phyloP scores from a whole-genome alignment of 805 yeast species.

The Schizosaccharomyces cryophilus region DNA sequence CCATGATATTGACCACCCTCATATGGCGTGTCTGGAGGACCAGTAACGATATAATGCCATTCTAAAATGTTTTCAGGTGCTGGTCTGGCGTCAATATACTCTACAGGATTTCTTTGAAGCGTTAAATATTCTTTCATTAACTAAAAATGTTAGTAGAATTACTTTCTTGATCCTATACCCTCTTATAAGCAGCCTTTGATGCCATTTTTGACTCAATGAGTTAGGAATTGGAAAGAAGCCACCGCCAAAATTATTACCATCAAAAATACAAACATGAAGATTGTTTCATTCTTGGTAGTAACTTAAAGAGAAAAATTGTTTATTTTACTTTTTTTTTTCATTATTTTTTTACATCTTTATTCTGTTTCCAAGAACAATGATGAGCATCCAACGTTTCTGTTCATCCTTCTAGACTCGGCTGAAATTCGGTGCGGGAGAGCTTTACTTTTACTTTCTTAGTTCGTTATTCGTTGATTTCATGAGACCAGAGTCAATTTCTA shows the following conservation, averaged over 20 bases:
- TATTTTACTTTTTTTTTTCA: no score
- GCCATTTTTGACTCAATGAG: not conserved
- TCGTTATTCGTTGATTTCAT: no score
- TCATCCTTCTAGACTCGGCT: no score
- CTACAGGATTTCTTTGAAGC: slow-evolving; percentile 59
- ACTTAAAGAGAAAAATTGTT: no score
- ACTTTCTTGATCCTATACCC: not conserved
- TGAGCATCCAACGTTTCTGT: no score
- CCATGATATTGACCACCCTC: slow-evolving; percentile 72
- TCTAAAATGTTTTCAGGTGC: slow-evolving; percentile 54
- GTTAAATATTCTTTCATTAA: slow-evolving; percentile 62
- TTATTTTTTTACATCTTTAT: no score
- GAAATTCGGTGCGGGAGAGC: no score
- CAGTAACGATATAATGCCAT: slow-evolving; percentile 72
- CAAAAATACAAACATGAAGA: not conserved
- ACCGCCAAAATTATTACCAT: not conserved
- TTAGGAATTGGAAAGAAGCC: not conserved
- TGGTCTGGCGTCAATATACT: slow-evolving; percentile 64
- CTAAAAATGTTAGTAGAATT: slow-evolving; percentile 6
- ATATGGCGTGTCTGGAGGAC: slow-evolving; percentile 66
- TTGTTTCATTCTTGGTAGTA: no score
- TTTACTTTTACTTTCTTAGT: no score
- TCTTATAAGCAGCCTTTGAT: not conserved
- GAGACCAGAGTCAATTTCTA: no score
- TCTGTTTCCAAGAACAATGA: no score